phyloP scores from a whole-genome alignment of 768 basidiomycete genomes.

The Trametes villosa region DNA sequence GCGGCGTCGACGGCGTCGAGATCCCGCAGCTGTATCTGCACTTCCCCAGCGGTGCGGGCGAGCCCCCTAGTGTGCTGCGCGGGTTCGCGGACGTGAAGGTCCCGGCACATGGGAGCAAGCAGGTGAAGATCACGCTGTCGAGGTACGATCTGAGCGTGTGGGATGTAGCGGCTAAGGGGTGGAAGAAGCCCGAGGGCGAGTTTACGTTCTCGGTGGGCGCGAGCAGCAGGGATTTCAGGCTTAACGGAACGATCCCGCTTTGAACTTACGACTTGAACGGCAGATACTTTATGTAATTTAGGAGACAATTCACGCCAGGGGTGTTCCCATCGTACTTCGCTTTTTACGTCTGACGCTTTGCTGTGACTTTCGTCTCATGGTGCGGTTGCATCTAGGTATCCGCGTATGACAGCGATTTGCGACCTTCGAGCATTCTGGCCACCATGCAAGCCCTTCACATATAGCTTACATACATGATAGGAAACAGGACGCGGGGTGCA shows the following conservation, averaged over 20 bases:
- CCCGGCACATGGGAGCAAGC: slow-evolving; percentile 47
- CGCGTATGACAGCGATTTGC: too few relatives aligned
- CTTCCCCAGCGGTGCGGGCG: slow-evolving; percentile 57
- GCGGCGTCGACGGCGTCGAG: slow-evolving; percentile 57
- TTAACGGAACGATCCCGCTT: slow-evolving; percentile 47
- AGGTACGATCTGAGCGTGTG: slow-evolving; percentile 76
- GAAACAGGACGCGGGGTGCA: too few relatives aligned
- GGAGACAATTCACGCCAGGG: too few relatives aligned
- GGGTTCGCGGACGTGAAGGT: slow-evolving; percentile 69
- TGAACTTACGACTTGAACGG: too few relatives aligned
- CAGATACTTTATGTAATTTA: too few relatives aligned
- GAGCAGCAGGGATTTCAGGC: slow-evolving; percentile 65
- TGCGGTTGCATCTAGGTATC: too few relatives aligned
- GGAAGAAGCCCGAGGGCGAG: slow-evolving; percentile 68
- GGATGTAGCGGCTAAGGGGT: slow-evolving; percentile 75
- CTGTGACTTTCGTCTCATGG: too few relatives aligned
- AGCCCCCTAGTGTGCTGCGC: slow-evolving; percentile 69
- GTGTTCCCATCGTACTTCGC: too few relatives aligned
- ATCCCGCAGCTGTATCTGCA: slow-evolving; percentile 79
- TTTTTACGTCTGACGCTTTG: too few relatives aligned
- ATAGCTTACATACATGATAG: too few relatives aligned
- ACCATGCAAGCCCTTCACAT: too few relatives aligned
- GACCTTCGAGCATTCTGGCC: too few relatives aligned
- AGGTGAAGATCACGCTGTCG: slow-evolving; percentile 61
- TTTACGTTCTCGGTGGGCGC: slow-evolving; percentile 68